Base-by-base conservation (phyloP, 495 filamentous ascomycete species). In the Chaetomium tenue region DNA sequence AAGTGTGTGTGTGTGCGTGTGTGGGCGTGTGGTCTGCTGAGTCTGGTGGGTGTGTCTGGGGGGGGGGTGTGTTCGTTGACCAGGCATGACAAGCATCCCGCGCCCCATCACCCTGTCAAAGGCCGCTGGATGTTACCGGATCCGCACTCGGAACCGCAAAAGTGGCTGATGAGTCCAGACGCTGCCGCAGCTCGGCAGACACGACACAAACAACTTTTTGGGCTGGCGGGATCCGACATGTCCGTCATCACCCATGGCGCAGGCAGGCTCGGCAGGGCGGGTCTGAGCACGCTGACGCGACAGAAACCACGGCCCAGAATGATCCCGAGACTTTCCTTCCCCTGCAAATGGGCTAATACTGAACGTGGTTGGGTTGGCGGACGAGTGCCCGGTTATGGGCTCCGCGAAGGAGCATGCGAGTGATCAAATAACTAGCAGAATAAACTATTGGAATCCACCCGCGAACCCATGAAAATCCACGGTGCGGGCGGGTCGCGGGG, bases 171-270 rank as follows among this genome's bases (percentile, higher is more conserved):
- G 40, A 15, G 5, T 11, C 13, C 40, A 16, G 40, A 4, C 40
- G 40, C 40, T 44, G 40, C 40, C 40, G 40, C 40, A 16, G 40
- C 13, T 60, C 44, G 46, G 58, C 26, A 60, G 44, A 50, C 25
- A 37, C 20, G 47, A 26, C 13, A 12, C 28, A 26, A 16, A 18
- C 25, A 30, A 12, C 7, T 18, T 15, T 5, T 28, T 52, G 47
- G 47, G 47, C 22, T 40, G 59, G 47, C 30, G 59, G 25, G 26
- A 59, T 57, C 65, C 60, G 48, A 63, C 22, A 30, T 66, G 60
- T 25, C 60, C 65, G 65, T 66, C 60, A 66, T 66, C 51, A 23
- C 39, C 51, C 46, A 58, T 39, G 60, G 55, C 59, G 64, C 54
- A 26, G 60, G 54, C n/a, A 9, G 16, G 5, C 15, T 7, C 18